Percentiles rank a stretch among this genome's conserved stretches.
Evolutionary conservation across 1,139 yeast species (phyloP).

Genomic region (Sporopachydermia cereana): DNA sequence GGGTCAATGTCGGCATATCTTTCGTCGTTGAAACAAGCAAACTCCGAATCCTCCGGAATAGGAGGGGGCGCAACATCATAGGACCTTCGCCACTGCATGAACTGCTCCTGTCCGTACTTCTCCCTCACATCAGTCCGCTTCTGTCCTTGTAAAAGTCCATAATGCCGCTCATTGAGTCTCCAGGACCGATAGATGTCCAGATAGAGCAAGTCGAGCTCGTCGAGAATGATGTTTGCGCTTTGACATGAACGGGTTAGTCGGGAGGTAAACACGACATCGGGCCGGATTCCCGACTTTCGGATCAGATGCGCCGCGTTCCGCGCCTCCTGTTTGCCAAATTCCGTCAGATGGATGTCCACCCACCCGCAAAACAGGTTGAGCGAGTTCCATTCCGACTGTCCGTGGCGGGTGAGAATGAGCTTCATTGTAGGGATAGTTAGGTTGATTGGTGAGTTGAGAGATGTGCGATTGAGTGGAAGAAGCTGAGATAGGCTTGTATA

Average conservation of each 20-base stretch:
- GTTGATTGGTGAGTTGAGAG: too few relatives aligned
- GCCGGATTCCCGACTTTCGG: constrained; percentile 26
- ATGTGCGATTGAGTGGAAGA: too few relatives aligned
- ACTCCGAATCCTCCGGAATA: constrained; percentile 23
- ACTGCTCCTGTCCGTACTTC: constrained; percentile 46
- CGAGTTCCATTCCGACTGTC: constrained; percentile 65
- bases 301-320: constrained; percentile 44
- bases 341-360: constrained; percentile 61
- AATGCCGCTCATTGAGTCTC: constrained; percentile 72
- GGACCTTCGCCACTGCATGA: constrained; percentile 56
- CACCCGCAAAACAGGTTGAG: constrained; percentile 70
- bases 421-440: constrained; percentile 6
- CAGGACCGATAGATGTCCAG: constrained; percentile 44
- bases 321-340: constrained; percentile 54
- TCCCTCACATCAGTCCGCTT: constrained; percentile 41
- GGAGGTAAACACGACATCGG: constrained; percentile 53
- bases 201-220: constrained; percentile 34
- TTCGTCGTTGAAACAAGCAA: constrained; percentile 32
- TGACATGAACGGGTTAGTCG: constrained; percentile 53
- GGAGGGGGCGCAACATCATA: constrained; percentile 61
- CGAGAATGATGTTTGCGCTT: constrained; percentile 50
- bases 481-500: too few relatives aligned
- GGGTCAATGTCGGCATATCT: constrained; percentile 28
- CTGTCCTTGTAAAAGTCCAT: constrained; percentile 67
- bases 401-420: constrained; percentile 54